Percentiles rank a stretch among this genome's conserved stretches.
Conservation (phyloP, 805 yeast genomes). For the Tetrapisispora nanseiensis region DNA sequence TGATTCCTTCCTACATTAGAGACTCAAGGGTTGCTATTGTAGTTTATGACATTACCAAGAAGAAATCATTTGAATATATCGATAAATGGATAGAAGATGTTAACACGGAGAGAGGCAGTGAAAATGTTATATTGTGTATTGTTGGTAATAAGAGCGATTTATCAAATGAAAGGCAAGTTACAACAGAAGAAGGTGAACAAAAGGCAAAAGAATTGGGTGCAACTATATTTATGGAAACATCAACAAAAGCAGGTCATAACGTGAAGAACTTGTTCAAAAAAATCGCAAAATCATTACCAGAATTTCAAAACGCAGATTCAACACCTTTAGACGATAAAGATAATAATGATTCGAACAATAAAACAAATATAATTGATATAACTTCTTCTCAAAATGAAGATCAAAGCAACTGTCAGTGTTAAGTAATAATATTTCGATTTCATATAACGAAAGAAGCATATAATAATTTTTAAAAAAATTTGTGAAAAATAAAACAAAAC, state of each 20-base stretch:
- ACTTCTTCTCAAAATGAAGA: slow-evolving; percentile 30
- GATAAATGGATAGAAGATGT: slow-evolving; percentile 93
- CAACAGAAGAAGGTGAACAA: slow-evolving; percentile 74
- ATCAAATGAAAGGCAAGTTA: slow-evolving; percentile 68
- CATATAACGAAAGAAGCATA: neutral
- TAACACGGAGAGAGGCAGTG: slow-evolving; percentile 78
- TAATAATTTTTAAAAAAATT: neutral
- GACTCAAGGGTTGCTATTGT: slow-evolving; percentile 97
- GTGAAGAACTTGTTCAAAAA: slow-evolving; percentile 83
- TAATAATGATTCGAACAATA: slow-evolving; percentile 22
- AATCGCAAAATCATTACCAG: slow-evolving; percentile 86
- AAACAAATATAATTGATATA: slow-evolving; percentile 37
- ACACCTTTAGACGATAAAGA: slow-evolving; percentile 23
- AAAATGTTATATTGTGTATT: slow-evolving; percentile 75
- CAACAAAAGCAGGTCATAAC: slow-evolving; percentile 90
- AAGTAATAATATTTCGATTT: slow-evolving; percentile 1
- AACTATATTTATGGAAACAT: slow-evolving; percentile 78
- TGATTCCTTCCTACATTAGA: slow-evolving; percentile 91
- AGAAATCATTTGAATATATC: slow-evolving; percentile 73
- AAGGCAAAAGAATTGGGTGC: slow-evolving; percentile 66
- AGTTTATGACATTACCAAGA: slow-evolving; percentile 86
- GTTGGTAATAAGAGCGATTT: slow-evolving; percentile 91
- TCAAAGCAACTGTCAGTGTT: slow-evolving; percentile 34
- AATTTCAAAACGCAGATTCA: slow-evolving; percentile 40
- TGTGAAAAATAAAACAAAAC: too few relatives aligned